Conservation (phyloP, 2,329 filamentous ascomycete genomes). For the Penicillium olsonii region DNA sequence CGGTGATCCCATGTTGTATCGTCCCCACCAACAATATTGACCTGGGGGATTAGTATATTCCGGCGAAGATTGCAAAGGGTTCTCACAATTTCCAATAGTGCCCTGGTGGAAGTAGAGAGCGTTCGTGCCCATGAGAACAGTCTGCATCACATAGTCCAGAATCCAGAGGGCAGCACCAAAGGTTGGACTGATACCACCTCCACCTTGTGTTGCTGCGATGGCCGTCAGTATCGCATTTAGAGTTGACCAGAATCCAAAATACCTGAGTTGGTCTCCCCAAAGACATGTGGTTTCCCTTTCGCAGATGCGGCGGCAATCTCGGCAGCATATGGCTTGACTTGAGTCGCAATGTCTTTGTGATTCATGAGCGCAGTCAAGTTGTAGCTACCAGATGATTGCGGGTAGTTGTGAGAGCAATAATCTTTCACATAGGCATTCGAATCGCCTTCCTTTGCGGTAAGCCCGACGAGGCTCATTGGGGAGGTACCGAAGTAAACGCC, state of each 20-base stretch:
- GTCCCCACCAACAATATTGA: conserved; percentile 53
- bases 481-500: conserved; percentile 39
- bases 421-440: conserved; percentile 43
- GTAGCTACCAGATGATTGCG: conserved; percentile 41
- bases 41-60: conserved; percentile 17
- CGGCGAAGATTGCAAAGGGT: conserved; percentile 2
- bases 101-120: conserved; percentile 53
- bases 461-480: conserved; percentile 39
- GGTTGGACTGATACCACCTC: conserved; percentile 46
- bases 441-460: conserved; percentile 40
- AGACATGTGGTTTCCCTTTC: conserved; percentile 48
- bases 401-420: conserved; percentile 54
- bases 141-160: conserved; percentile 49
- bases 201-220: conserved; percentile 38
- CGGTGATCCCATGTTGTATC: conserved; percentile 52
- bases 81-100: conserved; percentile 54
- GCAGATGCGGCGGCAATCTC: conserved; percentile 45
- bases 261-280: conserved; percentile 56
- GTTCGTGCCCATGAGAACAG: conserved; percentile 34
- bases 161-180: conserved; percentile 56
- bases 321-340: conserved; percentile 43
- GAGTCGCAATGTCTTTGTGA: conserved; percentile 44
- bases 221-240: neutral
- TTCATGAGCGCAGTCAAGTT: conserved; percentile 48
- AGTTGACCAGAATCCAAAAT: neutral